phyloP scores from a whole-genome alignment of 352 stramenopile species.

The Saprolegnia parasitica region DNA sequence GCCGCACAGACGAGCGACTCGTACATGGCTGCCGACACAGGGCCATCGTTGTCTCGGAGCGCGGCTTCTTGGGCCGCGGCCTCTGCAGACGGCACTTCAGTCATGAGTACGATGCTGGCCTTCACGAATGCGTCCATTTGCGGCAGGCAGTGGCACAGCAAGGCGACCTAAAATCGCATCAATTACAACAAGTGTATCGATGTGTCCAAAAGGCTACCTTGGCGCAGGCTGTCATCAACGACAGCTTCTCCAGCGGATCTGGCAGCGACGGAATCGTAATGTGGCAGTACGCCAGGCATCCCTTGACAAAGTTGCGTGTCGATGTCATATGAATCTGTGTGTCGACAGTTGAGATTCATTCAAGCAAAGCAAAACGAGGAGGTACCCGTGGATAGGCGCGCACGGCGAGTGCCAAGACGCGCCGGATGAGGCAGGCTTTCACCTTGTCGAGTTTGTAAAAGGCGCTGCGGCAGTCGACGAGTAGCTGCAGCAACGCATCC shows the following conservation, averaged over 20 bases:
- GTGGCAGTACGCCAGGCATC: constrained; percentile 84
- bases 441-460: constrained; percentile 86
- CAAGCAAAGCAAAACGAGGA: neutral
- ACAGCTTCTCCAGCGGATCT: constrained; percentile 42
- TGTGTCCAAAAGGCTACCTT: constrained; percentile 32
- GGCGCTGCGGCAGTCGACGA: constrained; percentile 78
- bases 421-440: constrained; percentile 50
- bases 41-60: constrained; percentile 4
- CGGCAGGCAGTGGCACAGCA: constrained; percentile 67
- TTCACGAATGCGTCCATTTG: constrained; percentile 87
- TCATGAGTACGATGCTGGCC: constrained; percentile 64
- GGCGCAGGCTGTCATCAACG: constrained; percentile 59
- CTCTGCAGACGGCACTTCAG: constrained; percentile 50
- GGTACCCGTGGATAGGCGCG: constrained; percentile 42
- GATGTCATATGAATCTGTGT: constrained; percentile 23
- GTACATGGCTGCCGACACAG: constrained; percentile 18
- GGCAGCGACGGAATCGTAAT: constrained; percentile 86
- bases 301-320: constrained; percentile 77
- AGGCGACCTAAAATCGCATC: constrained; percentile 32
- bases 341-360: neutral
- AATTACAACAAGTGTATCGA: neutral
- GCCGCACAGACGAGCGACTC: constrained; percentile 33
- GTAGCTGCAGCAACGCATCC: constrained; percentile 79
- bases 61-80: neutral
- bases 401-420: constrained; percentile 60